phyloP scores from a whole-genome alignment of 2,329 filamentous ascomycete species.

The Clarireedia homoeocarpa region DNA sequence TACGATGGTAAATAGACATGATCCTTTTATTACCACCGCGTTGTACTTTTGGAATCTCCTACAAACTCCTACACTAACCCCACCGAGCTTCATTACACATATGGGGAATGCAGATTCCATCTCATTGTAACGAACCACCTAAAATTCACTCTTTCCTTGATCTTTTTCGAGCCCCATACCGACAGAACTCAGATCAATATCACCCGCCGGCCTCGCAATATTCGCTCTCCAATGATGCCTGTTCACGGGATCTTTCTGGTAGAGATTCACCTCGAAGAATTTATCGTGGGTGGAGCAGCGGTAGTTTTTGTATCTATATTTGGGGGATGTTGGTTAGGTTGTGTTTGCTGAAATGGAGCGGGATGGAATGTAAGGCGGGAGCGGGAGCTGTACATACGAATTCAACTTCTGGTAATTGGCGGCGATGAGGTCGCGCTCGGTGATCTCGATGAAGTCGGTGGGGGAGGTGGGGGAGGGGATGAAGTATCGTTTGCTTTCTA shows the following conservation, averaged over 20 bases:
- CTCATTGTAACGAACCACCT: no score
- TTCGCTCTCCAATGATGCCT: constrained; percentile 38
- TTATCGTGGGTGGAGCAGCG: constrained; percentile 36
- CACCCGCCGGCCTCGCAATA: constrained; percentile 33
- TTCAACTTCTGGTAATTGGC: constrained; percentile 39
- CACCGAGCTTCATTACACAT: no score
- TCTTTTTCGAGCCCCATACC: no score
- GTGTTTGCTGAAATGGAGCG: neutral
- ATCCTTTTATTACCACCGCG: no score
- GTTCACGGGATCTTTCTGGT: constrained; percentile 39
- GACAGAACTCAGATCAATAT: constrained; percentile 31
- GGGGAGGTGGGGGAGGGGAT: constrained; percentile 12
- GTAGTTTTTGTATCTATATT: constrained; percentile 40
- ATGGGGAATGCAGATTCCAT: no score
- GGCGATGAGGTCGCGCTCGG: constrained; percentile 33
- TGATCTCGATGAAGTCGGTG: constrained; percentile 29
- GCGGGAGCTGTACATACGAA: constrained; percentile 27
- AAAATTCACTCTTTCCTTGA: no score
- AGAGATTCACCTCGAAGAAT: constrained; percentile 43
- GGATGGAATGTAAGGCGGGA: neutral
- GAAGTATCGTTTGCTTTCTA: constrained; percentile 39
- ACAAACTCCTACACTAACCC: no score
- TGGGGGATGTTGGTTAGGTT: neutral
- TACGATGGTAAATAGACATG: no score
- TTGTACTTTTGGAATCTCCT: no score